phyloP scores from a whole-genome alignment of 2,329 filamentous ascomycete species.

The Xylariaceae sp. region DNA sequence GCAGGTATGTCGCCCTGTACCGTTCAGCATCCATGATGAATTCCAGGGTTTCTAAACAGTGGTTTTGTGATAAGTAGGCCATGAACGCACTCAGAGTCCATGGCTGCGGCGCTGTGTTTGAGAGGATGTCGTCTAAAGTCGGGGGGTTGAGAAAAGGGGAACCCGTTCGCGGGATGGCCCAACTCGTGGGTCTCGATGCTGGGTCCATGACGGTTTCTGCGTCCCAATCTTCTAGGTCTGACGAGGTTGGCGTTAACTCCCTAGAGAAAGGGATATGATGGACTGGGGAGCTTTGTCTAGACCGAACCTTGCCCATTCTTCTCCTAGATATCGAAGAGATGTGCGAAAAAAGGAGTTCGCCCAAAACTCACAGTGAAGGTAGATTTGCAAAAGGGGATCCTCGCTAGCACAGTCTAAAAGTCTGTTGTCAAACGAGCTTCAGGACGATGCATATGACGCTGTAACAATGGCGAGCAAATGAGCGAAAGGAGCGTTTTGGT shows the following conservation, averaged over 20 bases:
- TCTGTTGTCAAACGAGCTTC: constrained; percentile 1
- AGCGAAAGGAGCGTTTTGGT: not conserved
- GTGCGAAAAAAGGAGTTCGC: constrained; percentile 20
- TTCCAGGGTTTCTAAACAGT: constrained; percentile 92
- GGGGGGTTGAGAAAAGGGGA: constrained; percentile 49
- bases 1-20: constrained; percentile 59
- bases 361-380: constrained; percentile 19
- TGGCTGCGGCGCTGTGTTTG: constrained; percentile 77
- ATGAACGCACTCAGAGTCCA: constrained; percentile 92
- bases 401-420: constrained; percentile 1
- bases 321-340: constrained; percentile 16
- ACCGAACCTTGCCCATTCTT: constrained; percentile 45
- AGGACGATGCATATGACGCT: constrained; percentile 14
- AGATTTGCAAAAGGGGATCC: constrained; percentile 22
- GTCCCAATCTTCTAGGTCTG: constrained; percentile 43
- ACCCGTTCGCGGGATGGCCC: constrained; percentile 37
- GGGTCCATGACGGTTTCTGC: constrained; percentile 40
- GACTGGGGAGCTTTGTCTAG: constrained; percentile 41
- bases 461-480: not conserved
- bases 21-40: constrained; percentile 92
- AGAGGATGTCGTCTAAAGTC: constrained; percentile 78
- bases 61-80: constrained; percentile 93
- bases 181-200: constrained; percentile 49
- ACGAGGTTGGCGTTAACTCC: constrained; percentile 42
- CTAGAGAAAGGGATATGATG: constrained; percentile 39